Conservation (phyloP, 345 rosid species). For the Pelargonium nanum region DNA sequence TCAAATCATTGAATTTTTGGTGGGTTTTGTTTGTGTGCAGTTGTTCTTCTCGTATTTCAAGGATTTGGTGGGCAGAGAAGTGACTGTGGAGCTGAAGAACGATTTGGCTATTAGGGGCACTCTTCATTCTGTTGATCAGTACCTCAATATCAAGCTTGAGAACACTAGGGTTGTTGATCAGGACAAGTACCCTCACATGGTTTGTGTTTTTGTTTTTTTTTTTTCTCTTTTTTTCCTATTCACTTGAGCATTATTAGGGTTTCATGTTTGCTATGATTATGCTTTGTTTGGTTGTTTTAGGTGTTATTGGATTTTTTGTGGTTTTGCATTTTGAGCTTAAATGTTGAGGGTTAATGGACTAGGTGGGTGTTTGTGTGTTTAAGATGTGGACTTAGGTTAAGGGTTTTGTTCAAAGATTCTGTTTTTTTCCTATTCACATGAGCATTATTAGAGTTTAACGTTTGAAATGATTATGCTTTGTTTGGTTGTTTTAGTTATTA, state of each 20-base stretch:
- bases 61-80: constrained; percentile 98
- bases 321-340: no score
- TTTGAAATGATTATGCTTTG: no score
- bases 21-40: constrained; percentile 29
- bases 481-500: no score
- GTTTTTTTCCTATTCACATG: no score
- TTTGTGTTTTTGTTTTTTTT: constrained; percentile 7
- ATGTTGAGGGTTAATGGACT: no score
- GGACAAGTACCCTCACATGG: constrained; percentile 99
- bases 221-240: background rate
- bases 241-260: background rate
- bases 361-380: no score
- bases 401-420: no score
- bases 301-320: no score
- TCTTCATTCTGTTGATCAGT: constrained; percentile 98
- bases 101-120: constrained; percentile 98
- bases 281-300: no score
- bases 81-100: constrained; percentile 96
- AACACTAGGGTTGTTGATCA: constrained; percentile 98
- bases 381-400: no score
- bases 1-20: background rate
- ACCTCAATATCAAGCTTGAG: constrained; percentile 98
- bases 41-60: constrained; percentile 99
- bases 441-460: no score
- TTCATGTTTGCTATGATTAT: no score